Evolutionary conservation across 805 yeast genomes (phyloP).

Genomic region (Candida wancherniae): DNA sequence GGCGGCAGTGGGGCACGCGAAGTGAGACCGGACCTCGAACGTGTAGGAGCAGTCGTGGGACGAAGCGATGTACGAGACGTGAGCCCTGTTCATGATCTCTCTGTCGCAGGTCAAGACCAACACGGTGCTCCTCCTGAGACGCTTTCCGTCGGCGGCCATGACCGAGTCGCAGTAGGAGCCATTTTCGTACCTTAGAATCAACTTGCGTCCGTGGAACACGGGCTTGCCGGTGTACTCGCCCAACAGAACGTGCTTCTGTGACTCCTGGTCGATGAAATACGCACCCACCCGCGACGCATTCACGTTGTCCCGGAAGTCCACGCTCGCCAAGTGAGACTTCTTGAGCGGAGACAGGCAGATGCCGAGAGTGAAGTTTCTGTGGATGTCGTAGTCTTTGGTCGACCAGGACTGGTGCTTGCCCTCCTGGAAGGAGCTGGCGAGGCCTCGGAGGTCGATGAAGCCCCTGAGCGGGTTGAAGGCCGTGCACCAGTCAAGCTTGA

Average conservation of each 20-base stretch:
- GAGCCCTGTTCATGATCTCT: conserved; percentile 61
- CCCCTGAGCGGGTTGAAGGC: conserved; percentile 40
- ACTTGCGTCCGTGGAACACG: conserved; percentile 62
- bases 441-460: conserved; percentile 48
- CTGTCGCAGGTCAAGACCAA: conserved; percentile 76
- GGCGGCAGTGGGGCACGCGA: conserved; percentile 72
- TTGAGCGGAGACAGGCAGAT: conserved; percentile 56
- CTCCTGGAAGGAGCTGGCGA: conserved; percentile 45
- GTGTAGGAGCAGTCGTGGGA: conserved; percentile 74
- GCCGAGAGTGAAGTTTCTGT: conserved; percentile 70
- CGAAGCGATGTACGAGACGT: conserved; percentile 65
- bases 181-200: conserved; percentile 62
- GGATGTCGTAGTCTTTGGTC: conserved; percentile 66
- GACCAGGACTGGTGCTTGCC: conserved; percentile 51
- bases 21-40: conserved; percentile 79
- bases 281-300: conserved; percentile 52
- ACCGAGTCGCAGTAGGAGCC: conserved; percentile 55
- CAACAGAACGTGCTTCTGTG: conserved; percentile 45
- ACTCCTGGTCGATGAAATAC: conserved; percentile 42
- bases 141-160: conserved; percentile 40
- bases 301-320: conserved; percentile 35
- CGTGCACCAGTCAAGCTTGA: conserved; percentile 36
- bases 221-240: conserved; percentile 64
- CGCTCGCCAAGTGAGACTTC: conserved; percentile 20
- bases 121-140: conserved; percentile 55